Percentiles rank a stretch among this genome's conserved stretches.
These are phyloP conservation scores for Syncephalis fuscata DNA, from an alignment of 371 early-diverging fungal genomes.

Conservation along the genomic window DNA sequence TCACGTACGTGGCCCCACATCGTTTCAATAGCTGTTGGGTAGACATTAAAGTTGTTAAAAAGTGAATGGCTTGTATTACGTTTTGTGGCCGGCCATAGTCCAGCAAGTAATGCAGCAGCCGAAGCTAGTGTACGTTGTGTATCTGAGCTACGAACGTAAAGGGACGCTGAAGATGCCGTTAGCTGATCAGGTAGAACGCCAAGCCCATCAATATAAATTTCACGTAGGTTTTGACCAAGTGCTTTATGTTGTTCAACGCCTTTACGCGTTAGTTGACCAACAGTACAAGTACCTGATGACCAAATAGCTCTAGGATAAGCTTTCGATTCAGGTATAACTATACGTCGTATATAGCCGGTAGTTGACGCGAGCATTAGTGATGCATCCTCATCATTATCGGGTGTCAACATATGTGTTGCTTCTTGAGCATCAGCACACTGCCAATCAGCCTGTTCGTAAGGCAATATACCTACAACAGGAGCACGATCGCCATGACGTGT, in stretches of 20 bases:
- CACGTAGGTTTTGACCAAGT: conserved; percentile 23
- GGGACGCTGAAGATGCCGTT: conserved; percentile 4
- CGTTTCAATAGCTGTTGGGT: conserved; percentile 26
- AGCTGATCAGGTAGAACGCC: conserved; percentile 12
- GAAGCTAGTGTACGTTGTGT: conserved; percentile 34
- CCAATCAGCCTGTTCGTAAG: neutral
- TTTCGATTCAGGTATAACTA: neutral
- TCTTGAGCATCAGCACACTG: neutral
- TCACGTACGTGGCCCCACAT: conserved; percentile 19
- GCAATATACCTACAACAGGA: neutral
- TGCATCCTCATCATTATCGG: neutral
- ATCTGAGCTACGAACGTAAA: conserved; percentile 10
- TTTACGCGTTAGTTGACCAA: conserved; percentile 26
- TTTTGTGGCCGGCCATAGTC: conserved; percentile 21
- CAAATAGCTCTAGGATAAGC: conserved; percentile 1
- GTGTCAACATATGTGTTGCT: neutral
- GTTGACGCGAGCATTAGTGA: conserved; percentile 2
- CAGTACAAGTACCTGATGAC: conserved; percentile 14
- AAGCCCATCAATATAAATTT: conserved; percentile 29
- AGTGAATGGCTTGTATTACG: conserved; percentile 6
- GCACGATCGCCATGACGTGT: conserved; percentile 9
- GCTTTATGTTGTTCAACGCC: conserved; percentile 26
- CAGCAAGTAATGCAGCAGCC: conserved; percentile 24
- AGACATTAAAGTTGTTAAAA: conserved; percentile 19
- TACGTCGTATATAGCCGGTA: neutral